These are phyloP conservation scores for Ophiostoma tasmaniense DNA, from an alignment of 2,329 filamentous ascomycete genomes.

Conservation along the genomic window DNA sequence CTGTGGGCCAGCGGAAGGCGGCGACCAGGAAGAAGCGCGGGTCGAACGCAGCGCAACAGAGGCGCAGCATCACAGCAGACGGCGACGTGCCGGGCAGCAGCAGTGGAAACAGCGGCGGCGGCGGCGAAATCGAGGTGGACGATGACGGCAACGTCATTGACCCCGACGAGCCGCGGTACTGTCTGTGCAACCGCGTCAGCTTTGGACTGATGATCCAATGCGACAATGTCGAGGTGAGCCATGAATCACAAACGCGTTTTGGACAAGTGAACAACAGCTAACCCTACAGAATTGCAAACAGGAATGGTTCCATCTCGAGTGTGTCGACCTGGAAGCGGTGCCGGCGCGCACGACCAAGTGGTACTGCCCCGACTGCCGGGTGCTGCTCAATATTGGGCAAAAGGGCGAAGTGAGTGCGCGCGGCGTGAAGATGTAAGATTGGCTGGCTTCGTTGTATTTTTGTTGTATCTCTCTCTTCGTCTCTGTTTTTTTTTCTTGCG, in stretches of 20 bases:
- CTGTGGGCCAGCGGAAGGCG: slow-evolving; percentile 63
- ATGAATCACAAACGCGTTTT: neutral
- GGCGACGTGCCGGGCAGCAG: slow-evolving; percentile 26
- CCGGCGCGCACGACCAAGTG: slow-evolving; percentile 69
- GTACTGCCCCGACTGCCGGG: slow-evolving; percentile 73
- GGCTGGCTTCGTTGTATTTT: neutral
- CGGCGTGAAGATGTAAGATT: slow-evolving; percentile 39
- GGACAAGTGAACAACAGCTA: neutral
- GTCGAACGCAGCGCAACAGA: slow-evolving; percentile 22
- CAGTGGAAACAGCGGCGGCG: slow-evolving; percentile 34
- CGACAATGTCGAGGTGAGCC: slow-evolving; percentile 64
- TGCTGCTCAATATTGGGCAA: slow-evolving; percentile 53
- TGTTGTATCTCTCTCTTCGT: neutral
- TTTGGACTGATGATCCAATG: slow-evolving; percentile 79
- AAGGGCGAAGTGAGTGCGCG: slow-evolving; percentile 55
- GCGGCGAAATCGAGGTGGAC: slow-evolving; percentile 50
- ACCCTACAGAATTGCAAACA: slow-evolving; percentile 56
- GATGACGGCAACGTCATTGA: slow-evolving; percentile 64
- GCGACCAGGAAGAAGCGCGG: slow-evolving; percentile 57
- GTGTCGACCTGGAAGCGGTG: slow-evolving; percentile 59
- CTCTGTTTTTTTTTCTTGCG: neutral
- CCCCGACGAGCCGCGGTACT: slow-evolving; percentile 68
- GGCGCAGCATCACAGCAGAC: slow-evolving; percentile 40
- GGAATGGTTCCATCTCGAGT: slow-evolving; percentile 80
- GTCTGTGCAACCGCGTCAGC: slow-evolving; percentile 69